Base-by-base conservation (phyloP, 23 red algal species). In the Gracilaria caudata region DNA sequence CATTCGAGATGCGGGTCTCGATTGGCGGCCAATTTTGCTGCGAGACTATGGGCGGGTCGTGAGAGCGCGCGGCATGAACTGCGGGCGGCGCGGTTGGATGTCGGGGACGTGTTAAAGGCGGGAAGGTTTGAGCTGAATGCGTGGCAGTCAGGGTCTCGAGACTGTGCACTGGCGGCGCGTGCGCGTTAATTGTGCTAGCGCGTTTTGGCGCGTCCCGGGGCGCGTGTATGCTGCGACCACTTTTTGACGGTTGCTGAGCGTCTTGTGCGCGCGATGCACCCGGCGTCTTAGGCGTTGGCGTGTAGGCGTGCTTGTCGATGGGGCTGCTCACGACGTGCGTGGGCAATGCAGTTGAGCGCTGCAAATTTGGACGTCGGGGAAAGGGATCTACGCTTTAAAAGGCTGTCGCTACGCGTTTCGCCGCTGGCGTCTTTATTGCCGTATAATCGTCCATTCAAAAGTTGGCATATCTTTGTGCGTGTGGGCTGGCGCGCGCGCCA, bases 1-100 rank as follows among this genome's bases (percentile, higher is more conserved):
- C 70, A 75, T 75, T 75, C 70, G 70, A 75, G 70, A 75, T 33
- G 61, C 2, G 28, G 23, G 61, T 66, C 30, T 63, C 58, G 58
- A 63, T 7, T 9, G 19, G 1, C 12, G 12, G 49, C 13, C 12
- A 8, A 16, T 1, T 2, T 53, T 13, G 49, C 49, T 53, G 49
- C 49, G 49, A 53, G 49, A 53, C 49, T 53, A 53, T 1, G 49
- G 12, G 49, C 49, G 12, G 49, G 49, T 53, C 49, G 49, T 53
- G 49, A 53, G 49, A 53, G 49, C 49, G 13, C 49, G 49, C 41
- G 10, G 13, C 49, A 16, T 13, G 49, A 53, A 17, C 7, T 53
- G 49, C 19, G 49, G 41, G 49, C 49, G 49, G 49, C 14, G n/a
- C n/a, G n/a, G n/a, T n/a, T n/a, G 5, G 49, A 13, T 7, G 49